Percentiles rank a stretch among this genome's conserved stretches.
These are phyloP conservation scores for Sporisorium scitamineum DNA, from an alignment of 1,284 basidiomycete species.

Conservation along the genomic window DNA sequence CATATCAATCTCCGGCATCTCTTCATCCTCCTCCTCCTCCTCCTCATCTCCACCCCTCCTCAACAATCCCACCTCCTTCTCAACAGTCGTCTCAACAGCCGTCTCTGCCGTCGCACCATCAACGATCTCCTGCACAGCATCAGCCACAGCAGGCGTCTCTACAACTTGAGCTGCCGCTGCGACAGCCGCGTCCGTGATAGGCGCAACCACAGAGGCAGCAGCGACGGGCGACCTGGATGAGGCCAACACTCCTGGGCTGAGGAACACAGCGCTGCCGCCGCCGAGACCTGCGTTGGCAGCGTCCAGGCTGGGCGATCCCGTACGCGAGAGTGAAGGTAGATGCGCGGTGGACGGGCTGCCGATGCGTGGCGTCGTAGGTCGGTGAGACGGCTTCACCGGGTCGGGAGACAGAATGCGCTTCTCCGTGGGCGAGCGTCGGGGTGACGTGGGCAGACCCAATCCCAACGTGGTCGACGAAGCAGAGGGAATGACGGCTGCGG, in stretches of 20 bases:
- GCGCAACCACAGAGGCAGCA: not conserved
- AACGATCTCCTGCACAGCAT: conserved; percentile 4
- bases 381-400: conserved; percentile 40
- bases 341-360: conserved; percentile 32
- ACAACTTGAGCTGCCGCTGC: conserved; percentile 6
- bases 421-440: conserved; percentile 19
- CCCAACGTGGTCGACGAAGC: conserved; percentile 13
- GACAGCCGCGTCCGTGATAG: conserved; percentile 8
- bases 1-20: conserved; percentile 54
- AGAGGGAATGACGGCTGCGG: not conserved
- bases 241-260: conserved; percentile 5
- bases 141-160: conserved; percentile 5
- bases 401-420: conserved; percentile 40
- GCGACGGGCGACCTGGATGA: not conserved
- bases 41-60: conserved; percentile 8
- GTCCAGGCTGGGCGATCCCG: conserved; percentile 27
- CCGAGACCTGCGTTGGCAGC: not conserved
- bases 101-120: not conserved
- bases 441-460: conserved; percentile 20
- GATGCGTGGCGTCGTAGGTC: conserved; percentile 37
- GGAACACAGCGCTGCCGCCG: not conserved
- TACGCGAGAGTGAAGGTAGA: conserved; percentile 15
- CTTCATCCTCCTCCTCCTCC: conserved; percentile 54
- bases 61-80: not conserved
- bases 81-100: not conserved